Evolutionary conservation across 1,284 basidiomycete genomes (phyloP), one percentile per base, ranked within the genome.

Genomic region (Ustilago lituana): DNA sequence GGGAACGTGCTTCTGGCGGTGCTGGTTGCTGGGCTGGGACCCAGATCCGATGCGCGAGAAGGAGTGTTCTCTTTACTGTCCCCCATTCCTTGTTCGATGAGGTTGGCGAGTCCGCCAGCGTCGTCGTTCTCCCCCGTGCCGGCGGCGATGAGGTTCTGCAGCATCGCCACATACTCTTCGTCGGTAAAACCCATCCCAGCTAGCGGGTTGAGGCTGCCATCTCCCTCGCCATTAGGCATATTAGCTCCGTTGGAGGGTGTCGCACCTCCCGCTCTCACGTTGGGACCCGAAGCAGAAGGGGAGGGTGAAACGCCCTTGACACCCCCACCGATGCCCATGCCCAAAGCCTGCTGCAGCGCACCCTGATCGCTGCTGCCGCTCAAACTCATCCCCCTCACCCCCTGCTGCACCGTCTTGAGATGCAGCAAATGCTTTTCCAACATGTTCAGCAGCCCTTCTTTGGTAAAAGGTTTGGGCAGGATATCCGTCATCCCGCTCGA

Each of bases 341-440:
- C 36, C 8, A 46, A 15, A 4, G 36, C 36, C 17, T 38, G 36
- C 2, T 33, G 23, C 2, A 49, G 26, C 1, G 27, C 47, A 12
- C 27, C 37, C n/a, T n/a, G n/a, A 23, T 49, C 47, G 7, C 24
- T 29, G 26, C 47, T 37, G 17, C 37, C 27, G 17, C 27, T 37
- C 12, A 49, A n/a, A n/a, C n/a, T n/a, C n/a, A n/a, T n/a, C n/a
- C n/a, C n/a, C n/a, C n/a, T n/a, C n/a, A n/a, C n/a, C n/a, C n/a
- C 53, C 20, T 48, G 56, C 83, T 93, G 91, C 70, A 94, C 92
- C 43, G 90, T 89, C 83, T 94, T 94, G 68, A 96, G 88, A 79
- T 97, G 94, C 84, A 90, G 90, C 32, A 97, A 85, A 80, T 97
- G 94, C 88, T 94, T 95, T 89, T 98, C 93, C 62, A 98, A 89